These are phyloP conservation scores for Castanea crenata DNA, from an alignment of 306 rosid species.

Conservation along the genomic window DNA sequence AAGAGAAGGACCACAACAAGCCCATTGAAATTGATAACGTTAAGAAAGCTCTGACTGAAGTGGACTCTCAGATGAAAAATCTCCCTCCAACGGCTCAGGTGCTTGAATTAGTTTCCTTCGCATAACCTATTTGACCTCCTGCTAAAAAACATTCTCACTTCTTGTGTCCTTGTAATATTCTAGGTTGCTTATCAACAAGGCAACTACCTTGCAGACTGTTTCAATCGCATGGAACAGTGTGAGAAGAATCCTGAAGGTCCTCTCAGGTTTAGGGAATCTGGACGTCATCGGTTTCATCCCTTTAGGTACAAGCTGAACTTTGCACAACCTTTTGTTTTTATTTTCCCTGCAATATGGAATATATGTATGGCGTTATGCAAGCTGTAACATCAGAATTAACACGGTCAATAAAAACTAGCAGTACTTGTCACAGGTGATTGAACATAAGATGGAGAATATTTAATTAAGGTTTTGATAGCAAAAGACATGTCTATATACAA, in stretches of 20 bases:
- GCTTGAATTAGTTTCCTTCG: constrained; percentile 2
- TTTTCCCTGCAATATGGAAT: not conserved
- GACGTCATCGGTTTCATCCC: constrained; percentile 90
- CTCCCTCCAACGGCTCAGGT: constrained; percentile 99
- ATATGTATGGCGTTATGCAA: not conserved
- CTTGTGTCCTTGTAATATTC: not conserved
- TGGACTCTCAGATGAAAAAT: constrained; percentile 87
- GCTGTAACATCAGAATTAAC: no score
- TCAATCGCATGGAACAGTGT: constrained; percentile 76
- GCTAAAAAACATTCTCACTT: not conserved
- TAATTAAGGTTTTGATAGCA: not conserved
- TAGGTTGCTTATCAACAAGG: constrained; percentile 99
- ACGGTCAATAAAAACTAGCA: no score
- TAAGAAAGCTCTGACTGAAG: constrained; percentile 76
- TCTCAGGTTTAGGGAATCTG: constrained; percentile 85
- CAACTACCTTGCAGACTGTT: constrained; percentile 72
- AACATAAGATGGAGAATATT: not conserved
- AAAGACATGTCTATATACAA: not conserved
- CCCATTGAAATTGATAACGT: constrained; percentile 68
- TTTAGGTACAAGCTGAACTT: constrained; percentile 55
- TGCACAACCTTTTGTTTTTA: not conserved
- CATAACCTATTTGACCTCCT: not conserved
- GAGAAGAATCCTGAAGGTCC: constrained; percentile 90
- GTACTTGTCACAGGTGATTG: no score
- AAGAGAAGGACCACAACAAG: constrained; percentile 49